These are phyloP conservation scores for Drosera capensis DNA, from an alignment of 148 eudicot species.

Conservation along the genomic window DNA sequence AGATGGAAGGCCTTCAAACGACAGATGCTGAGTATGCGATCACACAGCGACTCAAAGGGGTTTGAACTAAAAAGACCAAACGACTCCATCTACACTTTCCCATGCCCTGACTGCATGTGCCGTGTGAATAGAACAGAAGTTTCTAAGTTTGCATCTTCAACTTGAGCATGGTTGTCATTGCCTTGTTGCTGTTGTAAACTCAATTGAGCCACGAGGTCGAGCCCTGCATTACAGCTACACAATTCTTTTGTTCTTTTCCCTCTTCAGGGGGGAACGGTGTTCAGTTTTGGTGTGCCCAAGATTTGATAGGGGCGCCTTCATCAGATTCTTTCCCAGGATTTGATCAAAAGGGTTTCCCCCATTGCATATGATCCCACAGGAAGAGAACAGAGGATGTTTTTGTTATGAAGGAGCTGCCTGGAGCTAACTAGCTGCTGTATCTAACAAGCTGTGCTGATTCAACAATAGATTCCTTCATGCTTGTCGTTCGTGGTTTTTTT, in stretches of 20 bases:
- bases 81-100: slow-evolving; percentile 78
- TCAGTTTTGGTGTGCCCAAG: slow-evolving; percentile 22
- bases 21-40: slow-evolving; percentile 75
- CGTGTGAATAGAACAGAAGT: slow-evolving; percentile 48
- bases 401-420: too few relatives aligned
- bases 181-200: too few relatives aligned
- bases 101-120: slow-evolving; percentile 97
- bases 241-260: slow-evolving; percentile 52
- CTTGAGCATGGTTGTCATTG: too few relatives aligned
- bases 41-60: slow-evolving; percentile 87
- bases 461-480: too few relatives aligned
- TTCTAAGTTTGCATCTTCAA: slow-evolving; percentile 36
- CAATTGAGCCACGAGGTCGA: too few relatives aligned
- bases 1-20: slow-evolving; percentile 73
- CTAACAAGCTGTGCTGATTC: too few relatives aligned
- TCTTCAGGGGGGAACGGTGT: slow-evolving; percentile 16
- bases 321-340: slow-evolving; percentile 22
- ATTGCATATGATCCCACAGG: too few relatives aligned
- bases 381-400: too few relatives aligned
- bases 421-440: too few relatives aligned
- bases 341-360: slow-evolving; percentile 12
- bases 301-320: slow-evolving; percentile 12
- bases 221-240: slow-evolving; percentile 5
- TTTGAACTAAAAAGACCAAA: slow-evolving; percentile 72
- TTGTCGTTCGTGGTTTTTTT: too few relatives aligned